Evolutionary conservation across 176 grass and related monocot species (phyloP), one percentile per base, ranked within the genome.

Genomic region (Carex parvula): DNA sequence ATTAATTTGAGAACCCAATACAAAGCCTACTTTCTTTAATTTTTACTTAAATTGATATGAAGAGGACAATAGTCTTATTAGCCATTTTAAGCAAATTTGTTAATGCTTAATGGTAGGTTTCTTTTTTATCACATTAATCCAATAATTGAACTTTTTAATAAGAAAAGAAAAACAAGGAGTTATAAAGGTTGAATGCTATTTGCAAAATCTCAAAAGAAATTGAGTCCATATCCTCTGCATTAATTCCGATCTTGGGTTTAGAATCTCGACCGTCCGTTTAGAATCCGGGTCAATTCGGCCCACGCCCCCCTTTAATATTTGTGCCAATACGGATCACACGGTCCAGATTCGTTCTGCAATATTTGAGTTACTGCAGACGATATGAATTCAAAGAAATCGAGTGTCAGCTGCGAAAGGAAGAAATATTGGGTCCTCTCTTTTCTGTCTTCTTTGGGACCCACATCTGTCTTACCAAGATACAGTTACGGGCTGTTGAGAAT

Each of bases 401-500:
- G 32, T 69, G 33, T 8, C 14, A 69, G 30, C 1, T 69, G 66
- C 66, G 41, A 18, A 26, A 41, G 66, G 18, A 41, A 69, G 33
- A 69, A 8, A 69, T 9, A 41, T 39, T 69, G 29, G 64, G 5
- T 48, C 41, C 48, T 73, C 17, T 41, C 15, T 70, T 41, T 70
- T 70, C 16, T 70, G 66, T 70, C 15, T 41, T 70, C 33, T 73
- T 22, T 50, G 18, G 37, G 75, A 35, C 77, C 2, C 22, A n/a
- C 1, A 65, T 70, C 11, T 7, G 10, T 24, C 56, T 87, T 79
- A 80, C 73, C 60, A 54, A 32, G 80, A 91, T 68, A 85, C 4
- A 3, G 1, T 9, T 33, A 79, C 39, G 53, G 71, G 50, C 46
- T 66, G 13, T 10, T 76, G 62, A 46, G 5, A 84, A 79, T 57